A percentile compares a stretch with the other conserved stretches of the same genome.
Evolutionary conservation across 1,139 yeast species (phyloP).

Genomic region (Keqinozyma sinolaborantium): DNA sequence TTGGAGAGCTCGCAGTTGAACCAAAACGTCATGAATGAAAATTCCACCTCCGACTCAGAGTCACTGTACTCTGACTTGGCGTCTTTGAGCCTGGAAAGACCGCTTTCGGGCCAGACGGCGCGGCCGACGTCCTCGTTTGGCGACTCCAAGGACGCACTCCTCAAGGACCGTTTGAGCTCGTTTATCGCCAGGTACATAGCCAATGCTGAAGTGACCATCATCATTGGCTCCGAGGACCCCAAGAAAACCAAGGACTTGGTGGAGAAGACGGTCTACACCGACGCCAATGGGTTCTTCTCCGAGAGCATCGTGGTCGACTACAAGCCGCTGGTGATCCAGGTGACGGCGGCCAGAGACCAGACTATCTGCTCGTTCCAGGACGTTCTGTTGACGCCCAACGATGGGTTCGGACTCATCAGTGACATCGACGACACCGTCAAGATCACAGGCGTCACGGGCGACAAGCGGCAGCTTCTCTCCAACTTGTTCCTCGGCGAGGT

Average conservation of each 20-base stretch:
- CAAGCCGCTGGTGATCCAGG: conserved; percentile 49
- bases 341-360: conserved; percentile 39
- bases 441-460: conserved; percentile 85
- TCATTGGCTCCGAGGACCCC: conserved; percentile 44
- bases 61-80: conserved; percentile 9
- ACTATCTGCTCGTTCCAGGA: conserved; percentile 45
- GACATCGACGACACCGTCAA: conserved; percentile 96
- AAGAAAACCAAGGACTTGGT: conserved; percentile 16
- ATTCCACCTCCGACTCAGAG: conserved; percentile 10
- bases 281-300: conserved; percentile 58
- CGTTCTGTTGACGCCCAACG: conserved; percentile 34
- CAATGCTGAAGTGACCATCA: conserved; percentile 47
- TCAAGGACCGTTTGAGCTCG: conserved; percentile 55
- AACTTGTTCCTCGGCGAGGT: conserved; percentile 70
- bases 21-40: conserved; percentile 22
- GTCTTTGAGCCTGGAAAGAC: conserved; percentile 2
- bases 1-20: conserved; percentile 27
- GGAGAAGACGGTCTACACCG: conserved; percentile 39
- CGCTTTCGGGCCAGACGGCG: neutral
- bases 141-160: conserved; percentile 26
- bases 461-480: conserved; percentile 75
- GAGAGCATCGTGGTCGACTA: conserved; percentile 47
- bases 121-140: neutral
- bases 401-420: conserved; percentile 73
- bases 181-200: conserved; percentile 61